Evolutionary conservation across 1,284 basidiomycete species (phyloP), one percentile per base, ranked within the genome.

Genomic region (Rhodotorula sp.): DNA sequence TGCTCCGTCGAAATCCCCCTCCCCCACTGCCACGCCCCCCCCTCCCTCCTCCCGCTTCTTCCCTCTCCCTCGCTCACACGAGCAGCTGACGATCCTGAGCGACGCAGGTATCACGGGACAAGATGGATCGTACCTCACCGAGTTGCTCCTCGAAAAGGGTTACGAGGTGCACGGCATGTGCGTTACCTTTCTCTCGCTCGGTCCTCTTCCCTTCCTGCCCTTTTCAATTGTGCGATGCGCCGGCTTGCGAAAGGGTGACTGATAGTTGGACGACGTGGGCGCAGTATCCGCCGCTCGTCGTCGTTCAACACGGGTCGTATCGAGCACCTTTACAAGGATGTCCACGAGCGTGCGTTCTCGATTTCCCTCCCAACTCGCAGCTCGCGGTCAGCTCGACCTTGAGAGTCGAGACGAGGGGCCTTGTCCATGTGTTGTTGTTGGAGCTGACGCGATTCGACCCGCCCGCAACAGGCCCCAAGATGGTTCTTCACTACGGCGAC

Each of bases 291-390:
- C 77, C 89, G 92, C 70, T 94, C 92, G 39, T 94, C 92, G 29
- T 91, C 89, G 78, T 95, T 95, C 86, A 95, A 95, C 82, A 95
- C 92, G 66, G 89, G 89, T 77, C 88, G 92, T 79, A 84, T 95
- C 76, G 89, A 94, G 77, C 91, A 94, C 81, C 85, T 95, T 32
- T 94, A 93, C 81, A 86, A 87, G 76, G 91, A 93, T 80, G 87
- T 89, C 75, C 91, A 92, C 78, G 90, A 92, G 70, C 75, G 76
- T 79, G 58, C 59, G 76, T 68, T 2, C 30, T 20, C 48, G 15
- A 8, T 24, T 65, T 27, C 3, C 2, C n/a, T 13, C 15, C 30
- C n/a, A n/a, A n/a, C n/a, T n/a, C n/a, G n/a, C n/a, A n/a, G 5
- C 22, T 1, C n/a, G 20, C n/a, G 13, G 24, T 44, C 13, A 3